A percentile compares a stretch with the other conserved stretches of the same genome.
phyloP scores from a whole-genome alignment of 768 basidiomycete genomes.

The Trametopsis cervina region DNA sequence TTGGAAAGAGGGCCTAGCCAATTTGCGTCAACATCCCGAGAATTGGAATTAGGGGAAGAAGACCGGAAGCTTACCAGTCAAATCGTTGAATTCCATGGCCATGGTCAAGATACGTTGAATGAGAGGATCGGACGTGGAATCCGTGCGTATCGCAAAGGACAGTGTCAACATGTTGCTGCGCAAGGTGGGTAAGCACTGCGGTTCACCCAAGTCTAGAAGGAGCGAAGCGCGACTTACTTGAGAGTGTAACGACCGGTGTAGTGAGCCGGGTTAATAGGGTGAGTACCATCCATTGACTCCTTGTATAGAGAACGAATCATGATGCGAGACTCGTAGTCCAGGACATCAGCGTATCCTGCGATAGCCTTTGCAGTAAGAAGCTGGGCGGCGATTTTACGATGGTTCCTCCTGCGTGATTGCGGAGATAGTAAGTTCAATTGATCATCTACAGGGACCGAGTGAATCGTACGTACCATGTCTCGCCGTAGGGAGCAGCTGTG shows the following conservation, averaged over 20 bases:
- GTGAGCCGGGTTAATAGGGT: slow-evolving; percentile 33
- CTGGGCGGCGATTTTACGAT: slow-evolving; percentile 32
- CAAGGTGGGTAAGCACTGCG: slow-evolving; percentile 1
- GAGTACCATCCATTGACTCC: slow-evolving; percentile 24
- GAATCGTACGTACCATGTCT: slow-evolving; percentile 29
- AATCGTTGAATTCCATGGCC: slow-evolving; percentile 37
- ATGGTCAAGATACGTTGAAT: slow-evolving; percentile 30
- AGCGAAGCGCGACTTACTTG: slow-evolving; percentile 14
- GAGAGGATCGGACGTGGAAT: slow-evolving; percentile 30
- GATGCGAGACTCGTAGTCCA: slow-evolving; percentile 34
- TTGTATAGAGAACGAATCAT: slow-evolving; percentile 32
- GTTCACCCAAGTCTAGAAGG: neutral
- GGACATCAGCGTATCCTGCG: slow-evolving; percentile 27
- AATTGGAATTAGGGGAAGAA: neutral
- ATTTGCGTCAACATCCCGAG: neutral
- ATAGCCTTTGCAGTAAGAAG: slow-evolving; percentile 30
- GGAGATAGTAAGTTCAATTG: too few relatives aligned
- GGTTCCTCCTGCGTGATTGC: slow-evolving; percentile 29
- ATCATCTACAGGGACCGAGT: neutral
- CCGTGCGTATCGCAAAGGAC: slow-evolving; percentile 36
- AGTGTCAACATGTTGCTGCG: slow-evolving; percentile 40
- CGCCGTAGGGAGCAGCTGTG: slow-evolving; percentile 37
- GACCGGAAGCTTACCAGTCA: slow-evolving; percentile 17
- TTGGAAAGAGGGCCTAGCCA: slow-evolving; percentile 35
- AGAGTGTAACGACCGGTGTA: slow-evolving; percentile 31